Conservation (phyloP, 768 basidiomycete genomes). For the Tephrocybe sp. region DNA sequence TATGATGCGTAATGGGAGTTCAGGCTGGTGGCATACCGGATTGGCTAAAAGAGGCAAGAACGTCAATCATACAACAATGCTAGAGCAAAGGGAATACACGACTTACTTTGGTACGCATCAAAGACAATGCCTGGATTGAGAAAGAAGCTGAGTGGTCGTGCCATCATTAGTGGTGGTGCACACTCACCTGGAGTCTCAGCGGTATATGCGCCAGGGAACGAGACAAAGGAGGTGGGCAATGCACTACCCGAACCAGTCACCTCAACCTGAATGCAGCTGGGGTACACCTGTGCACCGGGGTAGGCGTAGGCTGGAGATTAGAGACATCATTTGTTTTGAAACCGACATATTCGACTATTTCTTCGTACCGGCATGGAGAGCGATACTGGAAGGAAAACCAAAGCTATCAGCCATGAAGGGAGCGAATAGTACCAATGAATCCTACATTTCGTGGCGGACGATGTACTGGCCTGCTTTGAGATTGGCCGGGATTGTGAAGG, state of each 20-base stretch:
- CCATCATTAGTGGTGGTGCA: not conserved
- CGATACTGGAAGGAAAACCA: constrained; percentile 31
- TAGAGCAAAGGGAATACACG: constrained; percentile 13
- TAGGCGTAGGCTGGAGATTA: constrained; percentile 32
- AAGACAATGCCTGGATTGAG: constrained; percentile 26
- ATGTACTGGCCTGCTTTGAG: constrained; percentile 49
- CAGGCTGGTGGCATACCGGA: constrained; percentile 9
- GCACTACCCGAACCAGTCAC: constrained; percentile 47
- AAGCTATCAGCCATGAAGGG: no score
- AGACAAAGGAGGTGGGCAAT: constrained; percentile 44
- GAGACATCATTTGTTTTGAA: not conserved
- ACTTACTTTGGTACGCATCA: constrained; percentile 34
- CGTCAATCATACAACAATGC: constrained; percentile 6
- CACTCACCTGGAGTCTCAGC: constrained; percentile 27
- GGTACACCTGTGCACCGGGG: constrained; percentile 46
- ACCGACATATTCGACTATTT: not conserved
- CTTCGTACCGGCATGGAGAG: constrained; percentile 34
- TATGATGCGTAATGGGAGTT: not conserved
- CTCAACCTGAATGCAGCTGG: constrained; percentile 45
- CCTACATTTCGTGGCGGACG: constrained; percentile 46
- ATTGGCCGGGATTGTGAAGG: constrained; percentile 46
- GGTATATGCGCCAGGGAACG: constrained; percentile 49
- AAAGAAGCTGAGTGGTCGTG: not conserved
- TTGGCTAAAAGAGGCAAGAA: not conserved
- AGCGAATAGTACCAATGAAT: no score